These are phyloP conservation scores for Fusarium torreyae DNA, from an alignment of 2,329 filamentous ascomycete species.

Conservation along the genomic window DNA sequence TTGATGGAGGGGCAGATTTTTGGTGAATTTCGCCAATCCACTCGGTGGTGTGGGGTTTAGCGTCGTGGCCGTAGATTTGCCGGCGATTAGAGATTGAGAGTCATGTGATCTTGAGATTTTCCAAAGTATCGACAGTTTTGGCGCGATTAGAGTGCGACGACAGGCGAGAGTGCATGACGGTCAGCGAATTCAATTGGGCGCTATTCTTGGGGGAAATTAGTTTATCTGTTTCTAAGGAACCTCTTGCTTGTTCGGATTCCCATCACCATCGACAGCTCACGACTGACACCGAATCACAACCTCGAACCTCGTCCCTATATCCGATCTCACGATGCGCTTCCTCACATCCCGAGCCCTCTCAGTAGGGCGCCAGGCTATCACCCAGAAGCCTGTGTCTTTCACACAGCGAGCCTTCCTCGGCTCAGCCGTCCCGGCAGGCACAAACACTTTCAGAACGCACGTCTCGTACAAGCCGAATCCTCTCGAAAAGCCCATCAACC, in stretches of 20 bases:
- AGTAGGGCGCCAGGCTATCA: conserved; percentile 38
- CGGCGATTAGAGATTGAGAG: conserved; percentile 46
- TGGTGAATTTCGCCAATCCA: conserved; percentile 59
- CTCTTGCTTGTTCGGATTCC: not conserved
- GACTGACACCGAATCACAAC: conserved; percentile 11
- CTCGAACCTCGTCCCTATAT: conserved; percentile 14
- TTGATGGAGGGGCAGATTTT: conserved; percentile 61
- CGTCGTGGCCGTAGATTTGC: conserved; percentile 53
- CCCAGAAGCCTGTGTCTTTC: conserved; percentile 27
- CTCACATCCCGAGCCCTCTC: conserved; percentile 46
- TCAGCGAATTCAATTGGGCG: conserved; percentile 30
- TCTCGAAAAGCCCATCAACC: conserved; percentile 41
- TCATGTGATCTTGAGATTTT: conserved; percentile 60
- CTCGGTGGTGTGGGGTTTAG: conserved; percentile 56
- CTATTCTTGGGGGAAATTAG: not conserved
- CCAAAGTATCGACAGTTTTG: conserved; percentile 33
- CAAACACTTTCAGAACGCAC: conserved; percentile 46
- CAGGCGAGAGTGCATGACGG: conserved; percentile 24
- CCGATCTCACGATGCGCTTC: conserved; percentile 48
- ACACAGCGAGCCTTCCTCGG: conserved; percentile 32
- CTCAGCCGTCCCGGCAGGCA: conserved; percentile 35
- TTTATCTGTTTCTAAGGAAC: not conserved
- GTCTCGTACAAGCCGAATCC: conserved; percentile 45
- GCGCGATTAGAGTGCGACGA: conserved; percentile 31
- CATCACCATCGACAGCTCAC: not conserved